These are phyloP conservation scores for Tricladium varicosporioides DNA, from an alignment of 2,329 filamentous ascomycete genomes.

Conservation along the genomic window DNA sequence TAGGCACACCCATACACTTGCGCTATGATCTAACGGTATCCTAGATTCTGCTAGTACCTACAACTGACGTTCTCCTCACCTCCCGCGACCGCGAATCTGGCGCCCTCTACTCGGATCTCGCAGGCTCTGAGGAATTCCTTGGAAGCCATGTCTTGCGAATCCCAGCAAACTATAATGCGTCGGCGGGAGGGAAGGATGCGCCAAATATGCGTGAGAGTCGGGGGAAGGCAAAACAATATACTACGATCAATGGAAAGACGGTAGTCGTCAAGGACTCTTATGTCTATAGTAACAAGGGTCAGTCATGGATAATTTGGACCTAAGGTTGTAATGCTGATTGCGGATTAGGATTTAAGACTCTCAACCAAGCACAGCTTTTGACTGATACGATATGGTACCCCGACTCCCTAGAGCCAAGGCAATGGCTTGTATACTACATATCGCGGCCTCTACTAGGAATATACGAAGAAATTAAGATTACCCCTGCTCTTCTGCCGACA, in stretches of 20 bases:
- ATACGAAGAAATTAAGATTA: conserved; percentile 73
- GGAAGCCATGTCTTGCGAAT: conserved; percentile 95
- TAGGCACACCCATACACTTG: not conserved
- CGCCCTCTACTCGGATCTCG: conserved; percentile 72
- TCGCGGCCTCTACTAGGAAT: conserved; percentile 81
- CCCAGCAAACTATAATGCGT: conserved; percentile 51
- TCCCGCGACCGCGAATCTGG: conserved; percentile 85
- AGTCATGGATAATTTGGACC: conserved; percentile 20
- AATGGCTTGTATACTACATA: conserved; percentile 97
- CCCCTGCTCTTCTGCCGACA: conserved; percentile 59
- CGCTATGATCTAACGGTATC: conserved; percentile 16
- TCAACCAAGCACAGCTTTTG: conserved; percentile 85
- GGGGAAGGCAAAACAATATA: conserved; percentile 91
- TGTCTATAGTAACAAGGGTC: conserved; percentile 95
- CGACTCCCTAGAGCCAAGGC: conserved; percentile 81
- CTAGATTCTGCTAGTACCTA: conserved; percentile 83
- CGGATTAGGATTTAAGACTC: conserved; percentile 75
- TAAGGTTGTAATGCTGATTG: conserved; percentile 25
- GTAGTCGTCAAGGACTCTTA: conserved; percentile 92
- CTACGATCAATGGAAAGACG: conserved; percentile 87
- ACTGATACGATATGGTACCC: conserved; percentile 85
- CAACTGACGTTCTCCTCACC: conserved; percentile 86
- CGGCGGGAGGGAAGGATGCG: conserved; percentile 54
- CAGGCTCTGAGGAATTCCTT: conserved; percentile 89
- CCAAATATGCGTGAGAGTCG: conserved; percentile 79